Base-by-base conservation (phyloP, 202 grass and related monocot genomes). In the Zoysia matrella region DNA sequence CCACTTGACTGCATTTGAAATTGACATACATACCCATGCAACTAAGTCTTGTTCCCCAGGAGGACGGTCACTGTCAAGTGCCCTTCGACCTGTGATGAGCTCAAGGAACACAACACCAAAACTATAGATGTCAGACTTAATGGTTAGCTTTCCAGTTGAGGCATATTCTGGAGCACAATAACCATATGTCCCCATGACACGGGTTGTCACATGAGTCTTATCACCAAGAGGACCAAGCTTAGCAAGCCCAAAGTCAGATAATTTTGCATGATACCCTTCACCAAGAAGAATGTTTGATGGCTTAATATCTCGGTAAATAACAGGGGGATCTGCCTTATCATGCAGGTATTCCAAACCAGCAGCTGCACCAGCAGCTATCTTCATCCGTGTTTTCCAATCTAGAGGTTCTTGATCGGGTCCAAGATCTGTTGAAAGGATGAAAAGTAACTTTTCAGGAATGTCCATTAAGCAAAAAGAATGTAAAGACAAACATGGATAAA, bases 31-130 rank as follows among this genome's bases (percentile, higher is more conserved):
- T 88, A 97, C 94, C 94, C 94, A 97, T 62, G n/a, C n/a, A n/a
- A n/a, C n/a, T n/a, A n/a, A n/a, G n/a, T n/a, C n/a, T n/a, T n/a
- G n/a, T n/a, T n/a, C n/a, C n/a, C n/a, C n/a, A n/a, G 86, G 74
- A 75, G 91, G 85, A 14, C 61, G 72, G 62, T 83, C 63, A 43
- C 84, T 88, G 56, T 97, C 94, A 83, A 87, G 77, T 6, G 90
- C 84, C 67, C 82, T 97, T 79, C 91, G 80, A 14, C 94, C 94
- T 13, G 91, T 97, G 77, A 93, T 85, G 69, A 91, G 60, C 79
- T 97, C 94, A 46, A 97, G 86, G 77, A 97, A 90, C 42, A 93
- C 89, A 48, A 97, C 94, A 52, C 94, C 94, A 72, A 97, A 97
- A 86, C 94, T 97, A 83, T 97, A 97, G 79, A 97, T 83, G 79